Evolutionary conservation across 2,329 filamentous ascomycete species (phyloP).

Genomic region (Onygena corvina): DNA sequence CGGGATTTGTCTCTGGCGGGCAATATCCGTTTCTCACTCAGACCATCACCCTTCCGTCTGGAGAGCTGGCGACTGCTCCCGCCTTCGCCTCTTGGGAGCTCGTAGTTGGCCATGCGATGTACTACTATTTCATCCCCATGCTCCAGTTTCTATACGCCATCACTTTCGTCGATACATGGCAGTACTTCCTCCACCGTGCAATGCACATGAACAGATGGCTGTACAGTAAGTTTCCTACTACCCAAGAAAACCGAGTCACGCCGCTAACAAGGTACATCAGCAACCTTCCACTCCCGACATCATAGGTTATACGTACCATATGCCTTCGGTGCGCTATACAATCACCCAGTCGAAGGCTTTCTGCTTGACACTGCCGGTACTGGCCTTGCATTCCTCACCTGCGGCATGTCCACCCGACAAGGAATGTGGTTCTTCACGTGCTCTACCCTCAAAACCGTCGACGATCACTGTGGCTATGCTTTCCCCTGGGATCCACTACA

Average conservation of each 20-base stretch:
- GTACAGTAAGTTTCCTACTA: conserved; percentile 69
- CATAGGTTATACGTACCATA: conserved; percentile 96
- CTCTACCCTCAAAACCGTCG: conserved; percentile 89
- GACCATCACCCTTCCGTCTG: conserved; percentile 41
- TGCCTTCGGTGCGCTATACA: conserved; percentile 92
- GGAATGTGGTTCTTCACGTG: conserved; percentile 80
- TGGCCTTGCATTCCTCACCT: conserved; percentile 67
- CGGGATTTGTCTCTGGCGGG: conserved; percentile 66
- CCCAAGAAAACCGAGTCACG: too few relatives aligned
- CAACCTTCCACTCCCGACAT: conserved; percentile 84
- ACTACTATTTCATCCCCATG: conserved; percentile 63
- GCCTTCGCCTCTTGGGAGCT: conserved; percentile 80
- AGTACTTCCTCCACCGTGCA: conserved; percentile 88
- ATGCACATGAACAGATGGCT: conserved; percentile 99
- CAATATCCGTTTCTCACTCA: conserved; percentile 61
- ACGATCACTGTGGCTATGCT: conserved; percentile 94
- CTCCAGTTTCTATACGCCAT: conserved; percentile 67
- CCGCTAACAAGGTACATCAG: too few relatives aligned
- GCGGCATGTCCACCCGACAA: conserved; percentile 73
- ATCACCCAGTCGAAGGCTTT: conserved; percentile 89
- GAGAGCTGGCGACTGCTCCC: conserved; percentile 44
- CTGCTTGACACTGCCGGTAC: conserved; percentile 83
- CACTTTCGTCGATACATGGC: conserved; percentile 82
- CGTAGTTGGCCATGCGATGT: conserved; percentile 59
- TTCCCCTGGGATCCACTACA: conserved; percentile 92